Evolutionary conservation across 208 protist genomes (phyloP).

Genomic region (Zelonia costaricensis): DNA sequence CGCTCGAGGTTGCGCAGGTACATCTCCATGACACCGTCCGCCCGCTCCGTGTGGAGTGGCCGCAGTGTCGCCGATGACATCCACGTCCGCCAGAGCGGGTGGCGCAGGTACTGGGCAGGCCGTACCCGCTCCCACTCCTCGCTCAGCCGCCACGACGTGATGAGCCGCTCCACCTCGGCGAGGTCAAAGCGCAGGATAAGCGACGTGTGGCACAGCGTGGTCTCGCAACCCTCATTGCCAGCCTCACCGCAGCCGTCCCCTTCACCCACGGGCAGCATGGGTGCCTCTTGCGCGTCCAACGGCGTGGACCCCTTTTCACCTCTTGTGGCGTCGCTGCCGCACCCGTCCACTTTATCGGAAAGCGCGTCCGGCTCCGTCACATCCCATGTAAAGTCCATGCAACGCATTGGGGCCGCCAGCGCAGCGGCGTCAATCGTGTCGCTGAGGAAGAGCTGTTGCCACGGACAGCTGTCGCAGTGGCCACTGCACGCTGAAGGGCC

Average conservation of each 20-base stretch:
- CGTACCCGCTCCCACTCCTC: constrained; percentile 35
- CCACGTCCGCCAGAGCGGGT: constrained; percentile 42
- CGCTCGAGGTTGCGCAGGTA: constrained; percentile 25
- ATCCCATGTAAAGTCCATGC: constrained; percentile 29
- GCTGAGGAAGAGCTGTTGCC: constrained; percentile 21
- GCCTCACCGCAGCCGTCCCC: neutral
- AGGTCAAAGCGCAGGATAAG: constrained; percentile 40
- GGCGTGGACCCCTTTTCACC: no score
- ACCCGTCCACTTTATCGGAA: neutral
- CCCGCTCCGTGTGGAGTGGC: constrained; percentile 22
- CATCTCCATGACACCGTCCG: constrained; percentile 29
- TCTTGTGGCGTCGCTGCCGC: no score
- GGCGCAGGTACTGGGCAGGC: constrained; percentile 30
- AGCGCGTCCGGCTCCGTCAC: neutral
- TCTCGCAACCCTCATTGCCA: neutral
- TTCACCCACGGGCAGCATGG: no score
- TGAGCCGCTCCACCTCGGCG: constrained; percentile 48
- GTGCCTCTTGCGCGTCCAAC: no score
- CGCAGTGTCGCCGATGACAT: constrained; percentile 15
- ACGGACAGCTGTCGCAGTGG: constrained; percentile 21
- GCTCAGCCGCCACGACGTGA: constrained; percentile 53
- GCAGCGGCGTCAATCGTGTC: constrained; percentile 21
- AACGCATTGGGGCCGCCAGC: constrained; percentile 20
- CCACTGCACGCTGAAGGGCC: neutral
- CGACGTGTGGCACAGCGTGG: constrained; percentile 1